Evolutionary conservation across 441 rosid species (phyloP).

Genomic region (Hura crepitans): DNA sequence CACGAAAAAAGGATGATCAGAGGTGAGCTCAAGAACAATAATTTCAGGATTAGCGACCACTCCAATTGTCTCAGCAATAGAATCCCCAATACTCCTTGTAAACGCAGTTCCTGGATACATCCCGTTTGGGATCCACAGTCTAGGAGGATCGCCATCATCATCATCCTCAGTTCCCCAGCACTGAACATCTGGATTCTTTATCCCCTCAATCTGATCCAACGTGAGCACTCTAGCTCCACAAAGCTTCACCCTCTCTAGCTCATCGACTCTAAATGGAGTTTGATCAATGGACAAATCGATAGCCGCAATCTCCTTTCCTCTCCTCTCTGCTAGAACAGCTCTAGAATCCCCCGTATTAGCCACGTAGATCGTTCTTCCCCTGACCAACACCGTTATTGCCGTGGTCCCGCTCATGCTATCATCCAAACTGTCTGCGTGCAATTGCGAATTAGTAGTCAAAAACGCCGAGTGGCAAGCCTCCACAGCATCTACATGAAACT

Average conservation of each 20-base stretch:
- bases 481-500: slow-evolving; percentile 64
- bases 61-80: slow-evolving; percentile 92
- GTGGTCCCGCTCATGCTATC: slow-evolving; percentile 99
- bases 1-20: slow-evolving; percentile 86
- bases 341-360: slow-evolving; percentile 95
- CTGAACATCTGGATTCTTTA: slow-evolving; percentile 88
- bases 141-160: slow-evolving; percentile 98
- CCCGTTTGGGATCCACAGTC: slow-evolving; percentile 91
- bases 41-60: slow-evolving; percentile 98
- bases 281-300: slow-evolving; percentile 91
- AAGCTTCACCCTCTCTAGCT: slow-evolving; percentile 79
- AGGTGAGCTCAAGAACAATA: slow-evolving; percentile 76
- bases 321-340: slow-evolving; percentile 81
- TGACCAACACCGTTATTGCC: slow-evolving; percentile 83
- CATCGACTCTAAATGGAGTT: slow-evolving; percentile 87
- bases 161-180: slow-evolving; percentile 97
- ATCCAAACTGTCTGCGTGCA: slow-evolving; percentile 69
- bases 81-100: slow-evolving; percentile 95
- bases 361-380: slow-evolving; percentile 76
- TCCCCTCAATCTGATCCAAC: slow-evolving; percentile 97
- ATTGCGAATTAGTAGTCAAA: slow-evolving; percentile 64
- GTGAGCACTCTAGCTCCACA: slow-evolving; percentile 97
- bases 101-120: slow-evolving; percentile 99
- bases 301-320: slow-evolving; percentile 72
- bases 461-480: slow-evolving; percentile 77